Evolutionary conservation across 2,329 filamentous ascomycete genomes (phyloP).

Genomic region (Pochonia chlamydosporia): DNA sequence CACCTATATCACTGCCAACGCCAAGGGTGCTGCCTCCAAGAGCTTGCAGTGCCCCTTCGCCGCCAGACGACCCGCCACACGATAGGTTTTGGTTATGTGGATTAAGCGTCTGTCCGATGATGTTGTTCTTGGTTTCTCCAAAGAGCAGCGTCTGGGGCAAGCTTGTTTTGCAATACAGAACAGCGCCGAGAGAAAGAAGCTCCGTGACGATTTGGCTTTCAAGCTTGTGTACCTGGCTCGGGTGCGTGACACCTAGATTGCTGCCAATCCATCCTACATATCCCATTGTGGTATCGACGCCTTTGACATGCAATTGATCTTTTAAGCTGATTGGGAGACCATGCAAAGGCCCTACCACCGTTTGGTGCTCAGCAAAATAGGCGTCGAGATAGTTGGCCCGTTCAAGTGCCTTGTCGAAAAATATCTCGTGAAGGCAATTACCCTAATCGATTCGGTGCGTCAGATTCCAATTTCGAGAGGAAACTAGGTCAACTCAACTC

Average conservation of each 20-base stretch:
- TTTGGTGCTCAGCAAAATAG: conserved; percentile 7
- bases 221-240: background rate
- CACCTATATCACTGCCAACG: conserved; percentile 36
- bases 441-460: conserved; percentile 17
- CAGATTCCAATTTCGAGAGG: background rate
- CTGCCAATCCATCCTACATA: conserved; percentile 27
- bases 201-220: background rate
- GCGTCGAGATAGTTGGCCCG: conserved; percentile 39
- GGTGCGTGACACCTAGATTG: background rate
- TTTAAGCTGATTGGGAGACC: conserved; percentile 45
- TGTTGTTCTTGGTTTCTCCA: conserved; percentile 56
- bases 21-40: conserved; percentile 35
- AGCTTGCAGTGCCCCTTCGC: conserved; percentile 36
- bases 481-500: background rate
- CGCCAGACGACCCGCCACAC: conserved; percentile 60
- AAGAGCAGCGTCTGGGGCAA: conserved; percentile 47
- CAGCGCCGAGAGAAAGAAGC: conserved; percentile 2
- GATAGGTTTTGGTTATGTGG: conserved; percentile 55
- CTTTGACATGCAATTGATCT: conserved; percentile 10
- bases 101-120: conserved; percentile 58
- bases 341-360: conserved; percentile 44
- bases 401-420: conserved; percentile 41
- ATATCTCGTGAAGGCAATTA: conserved; percentile 40
- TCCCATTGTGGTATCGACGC: conserved; percentile 1
- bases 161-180: conserved; percentile 61